Evolutionary conservation across 164 flowering plant species (phyloP), one percentile per base, ranked within the genome.

Genomic region (Umbilicus rupestris): DNA sequence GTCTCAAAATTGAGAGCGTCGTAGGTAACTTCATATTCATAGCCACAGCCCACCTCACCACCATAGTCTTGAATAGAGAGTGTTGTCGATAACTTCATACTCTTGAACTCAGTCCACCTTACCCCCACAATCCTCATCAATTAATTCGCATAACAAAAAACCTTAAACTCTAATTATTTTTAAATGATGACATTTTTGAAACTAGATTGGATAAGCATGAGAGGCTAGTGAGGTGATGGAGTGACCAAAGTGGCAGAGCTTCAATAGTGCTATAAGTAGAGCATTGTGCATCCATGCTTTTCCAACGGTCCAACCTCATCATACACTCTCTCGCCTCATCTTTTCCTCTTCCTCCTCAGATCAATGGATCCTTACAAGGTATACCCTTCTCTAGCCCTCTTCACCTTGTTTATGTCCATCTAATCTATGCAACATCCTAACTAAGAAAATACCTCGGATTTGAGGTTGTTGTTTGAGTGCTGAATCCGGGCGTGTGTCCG

Each of bases 321-420:
- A 9, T 6, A 9, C 57, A 50, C 2, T 19, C 57, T 19, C 28
- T 20, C 22, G 8, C 29, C n/a, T 7, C 22, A 20, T 22, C 57
- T 7, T 49, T 28, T 20, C 28, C 26, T 49, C 29, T 0, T 22
- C 7, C 28, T 50, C 28, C 20, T 20, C 24, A 19, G 44, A 41
- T 20, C 55, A 49, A 52, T 52, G 59, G 59, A 52, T 52, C 59
- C 59, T 2, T 52, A 52, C 59, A 52, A 26, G 59, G 59, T 52
- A 50, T 50, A n/a, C n/a, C 57, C 57, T 22, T 50, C 57, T 50
- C 20, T 20, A 24, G 17, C 5, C 11, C 11, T 20, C 31, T 52
- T 49, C 20, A n/a, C 8, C 30, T 52, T 11, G 26, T 52, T 9
- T 52, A 3, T 19, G n/a, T 10, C 14, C 2, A 7, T 4, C 26